Evolutionary conservation across 371 early-diverging fungal species (phyloP).

Genomic region (Nematocida ausubeli): DNA sequence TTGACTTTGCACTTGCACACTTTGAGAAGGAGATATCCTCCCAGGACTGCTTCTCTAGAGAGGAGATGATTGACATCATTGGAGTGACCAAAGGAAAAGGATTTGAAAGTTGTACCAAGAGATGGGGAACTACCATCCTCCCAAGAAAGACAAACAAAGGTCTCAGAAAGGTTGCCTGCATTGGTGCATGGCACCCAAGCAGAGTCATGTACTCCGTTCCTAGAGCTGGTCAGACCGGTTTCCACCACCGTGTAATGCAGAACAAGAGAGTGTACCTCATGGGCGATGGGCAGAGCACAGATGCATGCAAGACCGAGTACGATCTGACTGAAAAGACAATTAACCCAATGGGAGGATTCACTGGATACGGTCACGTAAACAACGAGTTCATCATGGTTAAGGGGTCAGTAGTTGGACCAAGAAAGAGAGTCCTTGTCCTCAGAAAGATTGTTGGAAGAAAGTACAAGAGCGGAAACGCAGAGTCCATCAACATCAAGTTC

Average conservation of each 20-base stretch:
- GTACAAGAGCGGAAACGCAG: slow-evolving; percentile 85
- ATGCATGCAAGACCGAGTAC: slow-evolving; percentile 82
- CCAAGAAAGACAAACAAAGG: slow-evolving; percentile 99
- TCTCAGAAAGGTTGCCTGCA: slow-evolving; percentile 99
- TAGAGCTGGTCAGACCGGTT: slow-evolving; percentile 98
- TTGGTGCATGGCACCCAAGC: slow-evolving; percentile 99
- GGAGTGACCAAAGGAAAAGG: slow-evolving; percentile 99
- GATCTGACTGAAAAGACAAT: slow-evolving; percentile 92
- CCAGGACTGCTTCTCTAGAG: slow-evolving; percentile 81
- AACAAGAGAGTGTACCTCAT: slow-evolving; percentile 99
- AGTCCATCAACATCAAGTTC: slow-evolving; percentile 87
- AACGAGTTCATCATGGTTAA: slow-evolving; percentile 97
- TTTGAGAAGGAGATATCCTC: slow-evolving; percentile 91
- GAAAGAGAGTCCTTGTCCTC: slow-evolving; percentile 92
- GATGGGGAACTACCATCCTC: slow-evolving; percentile 99
- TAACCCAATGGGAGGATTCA: slow-evolving; percentile 98
- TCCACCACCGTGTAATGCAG: slow-evolving; percentile 98
- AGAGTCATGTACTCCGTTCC: slow-evolving; percentile 97
- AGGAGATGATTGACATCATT: slow-evolving; percentile 96
- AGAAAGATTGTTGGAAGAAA: slow-evolving; percentile 90
- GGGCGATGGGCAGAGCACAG: slow-evolving; percentile 79
- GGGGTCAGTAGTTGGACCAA: slow-evolving; percentile 91
- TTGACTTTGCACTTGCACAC: slow-evolving; percentile 87
- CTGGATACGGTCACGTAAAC: slow-evolving; percentile 93
- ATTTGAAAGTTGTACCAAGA: slow-evolving; percentile 94